A percentile compares a stretch with the other conserved stretches of the same genome.
These are phyloP conservation scores for Lepidopterella palustris DNA, from an alignment of 495 filamentous ascomycete species.

Conservation along the genomic window DNA sequence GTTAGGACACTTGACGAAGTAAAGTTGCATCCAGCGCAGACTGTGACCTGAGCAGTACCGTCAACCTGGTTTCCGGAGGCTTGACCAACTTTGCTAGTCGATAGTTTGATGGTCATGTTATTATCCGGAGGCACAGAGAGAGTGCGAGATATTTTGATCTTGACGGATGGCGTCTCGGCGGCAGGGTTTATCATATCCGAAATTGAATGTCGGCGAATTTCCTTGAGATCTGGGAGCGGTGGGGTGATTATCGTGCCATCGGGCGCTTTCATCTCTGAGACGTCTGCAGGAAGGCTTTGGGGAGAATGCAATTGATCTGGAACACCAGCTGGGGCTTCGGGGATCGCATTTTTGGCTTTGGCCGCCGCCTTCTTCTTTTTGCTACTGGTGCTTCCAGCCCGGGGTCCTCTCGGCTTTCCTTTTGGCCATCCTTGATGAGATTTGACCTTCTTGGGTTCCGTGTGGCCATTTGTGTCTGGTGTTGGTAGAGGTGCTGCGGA, in stretches of 20 bases:
- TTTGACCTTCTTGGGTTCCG: slow-evolving; percentile 24
- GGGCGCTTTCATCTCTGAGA: neutral
- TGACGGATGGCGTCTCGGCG: neutral
- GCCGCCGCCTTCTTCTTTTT: slow-evolving; percentile 24
- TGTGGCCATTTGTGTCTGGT: slow-evolving; percentile 6
- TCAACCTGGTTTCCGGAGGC: neutral
- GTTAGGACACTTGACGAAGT: slow-evolving; percentile 26
- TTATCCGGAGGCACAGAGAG: slow-evolving; percentile 28
- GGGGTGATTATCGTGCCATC: neutral
- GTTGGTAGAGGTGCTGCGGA: neutral
- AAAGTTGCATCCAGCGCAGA: slow-evolving; percentile 38
- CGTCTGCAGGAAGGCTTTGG: slow-evolving; percentile 26
- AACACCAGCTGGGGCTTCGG: neutral
- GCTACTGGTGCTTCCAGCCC: slow-evolving; percentile 13
- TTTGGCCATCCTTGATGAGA: slow-evolving; percentile 37
- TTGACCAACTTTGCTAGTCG: neutral
- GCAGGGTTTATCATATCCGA: slow-evolving; percentile 2
- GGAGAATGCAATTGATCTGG: slow-evolving; percentile 26
- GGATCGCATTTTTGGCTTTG: slow-evolving; percentile 13
- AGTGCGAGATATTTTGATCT: slow-evolving; percentile 8
- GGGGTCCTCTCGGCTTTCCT: slow-evolving; percentile 35
- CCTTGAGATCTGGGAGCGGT: neutral
- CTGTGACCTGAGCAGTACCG: slow-evolving; percentile 15
- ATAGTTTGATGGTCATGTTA: slow-evolving; percentile 2
- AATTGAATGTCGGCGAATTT: slow-evolving; percentile 19